Conservation (phyloP, 257 asterid genomes). For the Paulownia fortunei region DNA sequence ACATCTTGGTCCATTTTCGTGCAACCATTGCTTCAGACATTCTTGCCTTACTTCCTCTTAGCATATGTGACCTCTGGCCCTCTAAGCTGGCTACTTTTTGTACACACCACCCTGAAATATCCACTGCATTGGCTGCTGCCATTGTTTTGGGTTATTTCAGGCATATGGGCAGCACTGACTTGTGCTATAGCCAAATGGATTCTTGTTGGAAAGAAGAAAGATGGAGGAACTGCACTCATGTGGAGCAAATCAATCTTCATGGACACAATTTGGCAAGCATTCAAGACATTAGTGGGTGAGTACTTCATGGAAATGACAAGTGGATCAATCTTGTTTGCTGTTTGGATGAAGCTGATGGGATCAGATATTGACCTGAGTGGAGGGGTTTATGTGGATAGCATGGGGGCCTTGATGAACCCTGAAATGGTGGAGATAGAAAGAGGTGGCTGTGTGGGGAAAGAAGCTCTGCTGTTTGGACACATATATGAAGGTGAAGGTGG, state of each 20-base stretch:
- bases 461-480: slow-evolving; percentile 80
- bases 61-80: slow-evolving; percentile 57
- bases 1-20: slow-evolving; percentile 63
- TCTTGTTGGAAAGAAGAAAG: slow-evolving; percentile 72
- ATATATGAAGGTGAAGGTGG: slow-evolving; percentile 86
- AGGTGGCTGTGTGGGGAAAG: slow-evolving; percentile 75
- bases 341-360: slow-evolving; percentile 88
- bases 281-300: slow-evolving; percentile 69
- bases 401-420: slow-evolving; percentile 82
- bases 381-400: slow-evolving; percentile 80
- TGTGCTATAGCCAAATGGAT: slow-evolving; percentile 63
- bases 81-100: slow-evolving; percentile 40
- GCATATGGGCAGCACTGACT: slow-evolving; percentile 51
- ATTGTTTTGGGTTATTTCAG: slow-evolving; percentile 75
- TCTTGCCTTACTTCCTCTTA: slow-evolving; percentile 66
- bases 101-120: slow-evolving; percentile 35
- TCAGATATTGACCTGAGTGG: slow-evolving; percentile 56
- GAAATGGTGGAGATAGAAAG: slow-evolving; percentile 83
- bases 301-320: slow-evolving; percentile 71
- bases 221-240: slow-evolving; percentile 59
- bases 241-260: slow-evolving; percentile 68
- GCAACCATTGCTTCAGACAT: slow-evolving; percentile 77
- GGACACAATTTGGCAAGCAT: slow-evolving; percentile 91
- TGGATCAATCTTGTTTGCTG: slow-evolving; percentile 63
- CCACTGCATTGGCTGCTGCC: slow-evolving; percentile 68